Evolutionary conservation across 495 filamentous ascomycete species (phyloP).

Genomic region (Aspergillus hancockii): DNA sequence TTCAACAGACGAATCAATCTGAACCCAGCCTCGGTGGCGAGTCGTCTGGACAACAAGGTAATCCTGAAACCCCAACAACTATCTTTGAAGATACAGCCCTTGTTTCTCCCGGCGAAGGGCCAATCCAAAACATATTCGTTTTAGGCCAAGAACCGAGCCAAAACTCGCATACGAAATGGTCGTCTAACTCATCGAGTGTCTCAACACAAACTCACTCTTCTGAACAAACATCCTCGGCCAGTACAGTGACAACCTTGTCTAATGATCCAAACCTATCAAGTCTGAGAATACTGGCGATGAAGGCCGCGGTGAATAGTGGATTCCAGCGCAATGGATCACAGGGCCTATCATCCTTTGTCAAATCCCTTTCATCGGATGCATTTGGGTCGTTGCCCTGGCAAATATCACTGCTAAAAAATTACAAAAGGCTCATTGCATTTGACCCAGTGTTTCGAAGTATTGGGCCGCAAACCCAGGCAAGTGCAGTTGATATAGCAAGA

Average conservation of each 20-base stretch:
- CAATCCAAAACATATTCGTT: constrained; percentile 81
- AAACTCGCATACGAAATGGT: constrained; percentile 60
- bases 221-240: constrained; percentile 70
- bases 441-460: constrained; percentile 65
- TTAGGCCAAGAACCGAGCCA: constrained; percentile 60
- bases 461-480: constrained; percentile 57
- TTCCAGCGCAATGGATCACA: constrained; percentile 53
- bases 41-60: constrained; percentile 36
- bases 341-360: constrained; percentile 68
- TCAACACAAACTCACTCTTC: constrained; percentile 74
- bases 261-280: constrained; percentile 75
- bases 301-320: constrained; percentile 79
- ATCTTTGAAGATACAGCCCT: constrained; percentile 84
- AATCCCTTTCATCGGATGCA: constrained; percentile 69
- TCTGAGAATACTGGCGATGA: constrained; percentile 73
- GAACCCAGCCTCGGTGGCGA: constrained; percentile 34
- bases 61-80: constrained; percentile 87
- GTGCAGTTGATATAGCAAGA: constrained; percentile 70
- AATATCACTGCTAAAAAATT: constrained; percentile 67
- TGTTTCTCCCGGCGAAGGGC: constrained; percentile 74
- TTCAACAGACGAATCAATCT: constrained; percentile 43
- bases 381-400: constrained; percentile 76
- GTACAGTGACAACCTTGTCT: constrained; percentile 61
- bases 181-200: constrained; percentile 68
- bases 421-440: constrained; percentile 71